Evolutionary conservation across 208 protist species (phyloP).

Genomic region (Naegleria gruberi): DNA sequence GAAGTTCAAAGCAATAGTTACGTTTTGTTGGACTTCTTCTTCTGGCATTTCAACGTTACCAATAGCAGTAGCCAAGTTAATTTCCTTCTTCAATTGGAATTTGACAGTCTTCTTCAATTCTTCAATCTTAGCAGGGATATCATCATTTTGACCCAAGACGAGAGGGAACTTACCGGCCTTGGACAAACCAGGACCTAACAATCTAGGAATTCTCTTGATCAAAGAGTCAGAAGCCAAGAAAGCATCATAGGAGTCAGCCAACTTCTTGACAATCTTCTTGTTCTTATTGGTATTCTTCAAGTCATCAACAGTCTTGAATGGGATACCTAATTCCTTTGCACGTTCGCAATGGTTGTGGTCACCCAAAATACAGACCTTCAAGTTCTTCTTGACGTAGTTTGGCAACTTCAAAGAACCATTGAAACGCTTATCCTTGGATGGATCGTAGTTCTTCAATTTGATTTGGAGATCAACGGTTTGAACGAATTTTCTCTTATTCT

Average conservation of each 20-base stretch:
- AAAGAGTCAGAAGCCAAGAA: slow-evolving; percentile 94
- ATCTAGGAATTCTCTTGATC: slow-evolving; percentile 90
- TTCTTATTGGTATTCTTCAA: slow-evolving; percentile 99
- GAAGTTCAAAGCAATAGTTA: slow-evolving; percentile 95
- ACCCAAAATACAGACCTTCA: slow-evolving; percentile 91
- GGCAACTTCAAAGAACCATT: slow-evolving; percentile 87
- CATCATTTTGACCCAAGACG: slow-evolving; percentile 78
- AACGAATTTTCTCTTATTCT: neutral
- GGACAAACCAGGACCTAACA: slow-evolving; percentile 94
- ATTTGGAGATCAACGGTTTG: slow-evolving; percentile 96
- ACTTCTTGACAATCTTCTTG: slow-evolving; percentile 99
- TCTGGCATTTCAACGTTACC: slow-evolving; percentile 89
- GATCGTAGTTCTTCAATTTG: slow-evolving; percentile 99
- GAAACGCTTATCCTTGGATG: slow-evolving; percentile 99
- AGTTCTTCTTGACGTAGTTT: slow-evolving; percentile 76
- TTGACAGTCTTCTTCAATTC: slow-evolving; percentile 91
- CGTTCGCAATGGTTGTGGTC: slow-evolving; percentile 89
- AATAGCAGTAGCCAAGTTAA: slow-evolving; percentile 93
- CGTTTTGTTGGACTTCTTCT: slow-evolving; percentile 90
- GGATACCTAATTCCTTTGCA: slow-evolving; percentile 74
- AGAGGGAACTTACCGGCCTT: slow-evolving; percentile 99
- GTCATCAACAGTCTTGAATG: slow-evolving; percentile 82
- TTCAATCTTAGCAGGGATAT: slow-evolving; percentile 82
- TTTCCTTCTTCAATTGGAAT: slow-evolving; percentile 98
- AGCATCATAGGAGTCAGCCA: slow-evolving; percentile 94